Conservation (phyloP, 352 stramenopile genomes). For the Globisporangium takayamanum region DNA sequence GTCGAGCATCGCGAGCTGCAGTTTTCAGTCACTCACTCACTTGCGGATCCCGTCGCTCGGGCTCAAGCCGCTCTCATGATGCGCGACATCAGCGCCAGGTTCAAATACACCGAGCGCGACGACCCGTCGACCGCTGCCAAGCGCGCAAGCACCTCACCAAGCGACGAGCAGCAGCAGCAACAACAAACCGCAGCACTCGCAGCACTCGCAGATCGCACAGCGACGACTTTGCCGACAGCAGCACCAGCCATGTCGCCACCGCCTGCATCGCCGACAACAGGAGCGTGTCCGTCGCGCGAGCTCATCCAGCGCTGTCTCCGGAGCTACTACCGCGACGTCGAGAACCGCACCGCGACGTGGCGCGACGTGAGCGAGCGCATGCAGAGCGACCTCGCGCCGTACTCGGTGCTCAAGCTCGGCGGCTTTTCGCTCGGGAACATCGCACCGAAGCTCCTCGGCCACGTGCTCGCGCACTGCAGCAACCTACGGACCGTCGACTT, state of each 20-base stretch:
- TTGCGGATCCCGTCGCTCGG: constrained; percentile 10
- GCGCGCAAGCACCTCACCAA: not conserved
- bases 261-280: not conserved
- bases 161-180: not conserved
- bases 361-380: constrained; percentile 40
- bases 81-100: constrained; percentile 58
- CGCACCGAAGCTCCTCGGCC: constrained; percentile 45
- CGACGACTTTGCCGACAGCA: not conserved
- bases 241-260: not conserved
- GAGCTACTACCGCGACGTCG: constrained; percentile 45
- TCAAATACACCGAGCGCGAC: constrained; percentile 59
- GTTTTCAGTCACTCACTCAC: not conserved
- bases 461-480: constrained; percentile 35
- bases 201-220: no score
- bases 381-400: constrained; percentile 45
- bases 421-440: constrained; percentile 71
- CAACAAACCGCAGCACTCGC: no score
- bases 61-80: constrained; percentile 25
- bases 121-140: not conserved
- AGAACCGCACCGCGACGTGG: constrained; percentile 20
- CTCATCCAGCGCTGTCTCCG: constrained; percentile 57
- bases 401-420: constrained; percentile 67
- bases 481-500: constrained; percentile 63
- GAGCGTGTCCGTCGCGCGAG: constrained; percentile 41
- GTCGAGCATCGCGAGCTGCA: no score